These are phyloP conservation scores for Aspergillus caelatus DNA, from an alignment of 2,329 filamentous ascomycete genomes.

Conservation along the genomic window DNA sequence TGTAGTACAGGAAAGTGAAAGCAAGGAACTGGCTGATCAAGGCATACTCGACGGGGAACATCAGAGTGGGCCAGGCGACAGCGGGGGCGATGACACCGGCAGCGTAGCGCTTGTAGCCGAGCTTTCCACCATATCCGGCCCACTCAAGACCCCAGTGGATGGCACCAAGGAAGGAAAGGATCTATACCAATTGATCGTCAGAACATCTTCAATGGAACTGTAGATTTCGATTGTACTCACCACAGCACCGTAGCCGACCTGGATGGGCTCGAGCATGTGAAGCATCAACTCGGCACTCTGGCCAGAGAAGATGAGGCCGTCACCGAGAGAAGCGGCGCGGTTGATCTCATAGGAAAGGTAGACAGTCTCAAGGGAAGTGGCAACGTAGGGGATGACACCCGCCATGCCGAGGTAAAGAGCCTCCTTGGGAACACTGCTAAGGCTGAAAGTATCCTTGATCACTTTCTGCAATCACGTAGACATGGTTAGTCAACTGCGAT, in stretches of 20 bases:
- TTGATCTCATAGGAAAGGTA: conserved; percentile 84
- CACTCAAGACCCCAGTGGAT: conserved; percentile 94
- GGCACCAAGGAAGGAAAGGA: conserved; percentile 90
- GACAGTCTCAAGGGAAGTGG: conserved; percentile 79
- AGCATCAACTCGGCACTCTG: conserved; percentile 74
- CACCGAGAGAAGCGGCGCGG: conserved; percentile 63
- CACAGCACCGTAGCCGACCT: conserved; percentile 87
- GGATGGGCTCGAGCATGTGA: conserved; percentile 77
- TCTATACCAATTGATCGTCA: conserved; percentile 50
- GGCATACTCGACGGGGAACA: conserved; percentile 82
- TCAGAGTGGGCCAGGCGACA: conserved; percentile 85
- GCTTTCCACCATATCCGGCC: conserved; percentile 66
- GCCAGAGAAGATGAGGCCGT: conserved; percentile 66
- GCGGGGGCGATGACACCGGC: conserved; percentile 78
- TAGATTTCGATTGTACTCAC: conserved; percentile 49
- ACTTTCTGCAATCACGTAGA: conserved; percentile 51
- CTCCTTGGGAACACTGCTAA: conserved; percentile 67
- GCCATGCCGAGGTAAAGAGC: conserved; percentile 71
- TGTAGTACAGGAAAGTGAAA: conserved; percentile 84
- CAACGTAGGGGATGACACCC: conserved; percentile 82
- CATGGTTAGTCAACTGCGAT: conserved; percentile 5
- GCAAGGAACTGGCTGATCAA: conserved; percentile 83
- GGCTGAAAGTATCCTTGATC: conserved; percentile 70
- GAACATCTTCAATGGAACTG: conserved; percentile 5
- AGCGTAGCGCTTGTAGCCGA: conserved; percentile 79